Evolutionary conservation across 2,329 filamentous ascomycete species (phyloP), one percentile per base, ranked within the genome.

Genomic region (Colletotrichum tamarilloi): DNA sequence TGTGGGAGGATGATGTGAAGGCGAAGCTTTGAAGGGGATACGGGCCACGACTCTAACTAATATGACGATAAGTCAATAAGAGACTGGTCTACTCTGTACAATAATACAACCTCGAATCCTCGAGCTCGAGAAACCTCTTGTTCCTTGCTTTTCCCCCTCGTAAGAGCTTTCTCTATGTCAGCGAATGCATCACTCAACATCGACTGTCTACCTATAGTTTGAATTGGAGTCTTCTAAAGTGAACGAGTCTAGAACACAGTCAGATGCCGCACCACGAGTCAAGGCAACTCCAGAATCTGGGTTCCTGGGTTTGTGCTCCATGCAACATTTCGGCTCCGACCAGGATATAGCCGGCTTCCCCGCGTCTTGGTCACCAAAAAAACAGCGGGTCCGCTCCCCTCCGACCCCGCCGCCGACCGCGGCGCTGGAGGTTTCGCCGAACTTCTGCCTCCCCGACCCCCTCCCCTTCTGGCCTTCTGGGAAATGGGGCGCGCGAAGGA

Each of bases 361-460:
- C 70, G 67, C 70, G 60, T 73, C 52, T 35, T 64, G 42, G 42
- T 49, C 19, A 28, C 30, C 42, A 26, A 35, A 35, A 19, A 19
- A 64, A 32, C 7, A 52, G 42, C 11, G 59, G 67, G 38, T 7
- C 65, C n/a, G 42, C 14, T 49, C 19, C 16, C 9, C 12, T 64
- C 60, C 70, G 66, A 55, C 30, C 7, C 16, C 55, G 35, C 70
- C 69, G 38, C 38, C 66, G 56, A 49, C 53, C n/a, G 59, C 60
- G 62, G 71, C 56, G 60, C 60, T 42, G 38, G 38, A 66, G 67
- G 71, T 73, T 73, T 73, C 62, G 60, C 71, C 71, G 71, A 73
- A 46, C 42, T 70, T 73, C 60, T 66, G 71, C 71, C 67, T 53
- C 46, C n/a, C 42, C 28, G 38, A 19, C 65, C 57, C 46, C 56